Conservation (phyloP, 805 yeast genomes). For the Lachancea waltii region DNA sequence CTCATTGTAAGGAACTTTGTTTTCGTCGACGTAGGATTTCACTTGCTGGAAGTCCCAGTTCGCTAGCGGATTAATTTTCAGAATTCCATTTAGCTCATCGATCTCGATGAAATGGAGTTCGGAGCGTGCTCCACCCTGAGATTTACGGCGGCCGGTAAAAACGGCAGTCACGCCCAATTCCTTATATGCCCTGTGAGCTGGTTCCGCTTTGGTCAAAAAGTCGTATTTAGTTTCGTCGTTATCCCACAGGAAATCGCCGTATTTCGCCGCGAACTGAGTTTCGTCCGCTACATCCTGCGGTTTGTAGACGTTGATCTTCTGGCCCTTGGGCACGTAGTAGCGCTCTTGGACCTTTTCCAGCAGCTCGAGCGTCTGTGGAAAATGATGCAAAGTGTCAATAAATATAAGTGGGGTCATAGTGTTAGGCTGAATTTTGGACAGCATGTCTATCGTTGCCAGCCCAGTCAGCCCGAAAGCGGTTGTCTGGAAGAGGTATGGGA, state of each 20-base stretch:
- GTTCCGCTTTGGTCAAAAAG: constrained; percentile 86
- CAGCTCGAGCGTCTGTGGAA: constrained; percentile 84
- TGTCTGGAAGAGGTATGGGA: constrained; percentile 80
- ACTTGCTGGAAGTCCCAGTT: constrained; percentile 77
- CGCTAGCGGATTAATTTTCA: constrained; percentile 86
- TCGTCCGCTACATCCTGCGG: constrained; percentile 56
- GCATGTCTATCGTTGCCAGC: constrained; percentile 76
- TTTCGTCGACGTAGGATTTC: constrained; percentile 54
- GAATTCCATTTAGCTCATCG: constrained; percentile 58
- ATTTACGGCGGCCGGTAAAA: constrained; percentile 82
- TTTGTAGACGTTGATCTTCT: constrained; percentile 53
- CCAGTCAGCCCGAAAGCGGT: constrained; percentile 96
- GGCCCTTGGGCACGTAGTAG: constrained; percentile 37
- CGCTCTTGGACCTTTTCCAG: constrained; percentile 49
- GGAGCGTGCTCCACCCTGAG: constrained; percentile 84
- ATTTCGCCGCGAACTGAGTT: constrained; percentile 52
- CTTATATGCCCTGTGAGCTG: constrained; percentile 75
- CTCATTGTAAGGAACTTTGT: constrained; percentile 80
- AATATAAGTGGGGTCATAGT: constrained; percentile 61
- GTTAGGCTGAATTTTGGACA: constrained; percentile 42
- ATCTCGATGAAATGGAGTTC: constrained; percentile 67
- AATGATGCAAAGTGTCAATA: constrained; percentile 86
- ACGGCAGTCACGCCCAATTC: constrained; percentile 74
- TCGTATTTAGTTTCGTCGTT: constrained; percentile 76
- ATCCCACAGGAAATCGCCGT: constrained; percentile 83